Evolutionary conservation across 1,139 yeast genomes (phyloP), one percentile per base, ranked within the genome.

Genomic region (Suhomyces chickasaworum): DNA sequence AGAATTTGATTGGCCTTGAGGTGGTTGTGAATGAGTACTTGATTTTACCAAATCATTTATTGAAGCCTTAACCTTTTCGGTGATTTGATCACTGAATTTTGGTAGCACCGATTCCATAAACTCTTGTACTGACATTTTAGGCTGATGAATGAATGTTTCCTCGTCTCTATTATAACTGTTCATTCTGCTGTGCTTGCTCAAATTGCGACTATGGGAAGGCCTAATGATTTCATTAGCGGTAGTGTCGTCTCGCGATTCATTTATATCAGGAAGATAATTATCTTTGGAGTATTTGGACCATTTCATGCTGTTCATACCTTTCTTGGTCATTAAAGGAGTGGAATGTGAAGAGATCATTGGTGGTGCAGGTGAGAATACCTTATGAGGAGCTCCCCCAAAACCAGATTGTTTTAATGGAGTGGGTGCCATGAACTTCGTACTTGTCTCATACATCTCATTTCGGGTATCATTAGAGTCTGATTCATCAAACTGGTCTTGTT

Each of bases 321-420:
- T 49, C 39, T 50, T 45, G n/a, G 41, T 8, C 36, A 51, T 41
- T 34, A 67, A 52, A 1, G 73, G 73, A 0, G 73, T 67, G 4
- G 71, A 65, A 46, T 69, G 73, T 2, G 70, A 63, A 12, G 68
- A 60, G 8, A 63, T 53, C 33, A 41, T 29, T 10, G 37, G 37
- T 35, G 53, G 45, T 10, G 45, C 31, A 1, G 48, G 31, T 9
- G 41, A 32, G 3, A 27, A 3, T 33, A 23, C 46, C 38, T 10
- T 41, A 4, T 27, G 23, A 7, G 40, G 30, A 3, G 23, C 32
- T 9, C 16, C 20, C n/a, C 39, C 44, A n/a, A 35, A 22, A 7
- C 38, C 32, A 4, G 20, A 15, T 7, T 18, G 21, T 13, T 22
- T 21, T 10, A 30, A 30, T 7, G 42, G 42, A n/a, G 30, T 27